These are phyloP conservation scores for Senna tora DNA, from an alignment of 306 rosid species.

Conservation along the genomic window DNA sequence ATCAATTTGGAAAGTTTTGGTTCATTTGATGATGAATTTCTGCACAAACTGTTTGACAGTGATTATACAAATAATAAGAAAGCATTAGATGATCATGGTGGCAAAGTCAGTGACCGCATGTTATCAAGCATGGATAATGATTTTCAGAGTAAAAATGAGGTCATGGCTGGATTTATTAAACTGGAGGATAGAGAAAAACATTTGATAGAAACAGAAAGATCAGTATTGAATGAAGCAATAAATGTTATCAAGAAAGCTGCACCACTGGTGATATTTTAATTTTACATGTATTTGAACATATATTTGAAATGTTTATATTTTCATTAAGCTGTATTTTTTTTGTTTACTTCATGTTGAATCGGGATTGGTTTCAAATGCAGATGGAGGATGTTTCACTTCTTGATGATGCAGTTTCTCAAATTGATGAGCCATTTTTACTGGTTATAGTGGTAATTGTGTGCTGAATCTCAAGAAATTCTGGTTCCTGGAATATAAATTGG, in stretches of 20 bases:
- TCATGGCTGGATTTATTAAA: constrained; percentile 73
- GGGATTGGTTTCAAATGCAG: constrained; percentile 69
- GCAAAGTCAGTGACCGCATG: constrained; percentile 28
- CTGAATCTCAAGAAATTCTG: constrained; percentile 99
- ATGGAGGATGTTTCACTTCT: constrained; percentile 99
- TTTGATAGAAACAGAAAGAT: constrained; percentile 70
- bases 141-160: constrained; percentile 40
- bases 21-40: constrained; percentile 55
- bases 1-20: constrained; percentile 57
- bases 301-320: constrained; percentile 57
- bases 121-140: constrained; percentile 45
- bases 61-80: constrained; percentile 41
- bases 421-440: constrained; percentile 98
- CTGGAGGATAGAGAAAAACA: constrained; percentile 77
- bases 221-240: constrained; percentile 68
- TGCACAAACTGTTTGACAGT: constrained; percentile 48
- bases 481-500: constrained; percentile 97
- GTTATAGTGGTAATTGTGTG: constrained; percentile 99
- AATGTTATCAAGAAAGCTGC: constrained; percentile 86
- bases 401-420: constrained; percentile 80
- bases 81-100: constrained; percentile 29
- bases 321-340: constrained; percentile 35
- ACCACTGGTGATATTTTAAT: constrained; percentile 98
- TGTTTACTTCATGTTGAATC: constrained; percentile 43
- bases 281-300: constrained; percentile 57